A percentile compares a stretch with the other conserved stretches of the same genome.
phyloP scores from a whole-genome alignment of 768 basidiomycete genomes.

The Leccinum fibrillosum region DNA sequence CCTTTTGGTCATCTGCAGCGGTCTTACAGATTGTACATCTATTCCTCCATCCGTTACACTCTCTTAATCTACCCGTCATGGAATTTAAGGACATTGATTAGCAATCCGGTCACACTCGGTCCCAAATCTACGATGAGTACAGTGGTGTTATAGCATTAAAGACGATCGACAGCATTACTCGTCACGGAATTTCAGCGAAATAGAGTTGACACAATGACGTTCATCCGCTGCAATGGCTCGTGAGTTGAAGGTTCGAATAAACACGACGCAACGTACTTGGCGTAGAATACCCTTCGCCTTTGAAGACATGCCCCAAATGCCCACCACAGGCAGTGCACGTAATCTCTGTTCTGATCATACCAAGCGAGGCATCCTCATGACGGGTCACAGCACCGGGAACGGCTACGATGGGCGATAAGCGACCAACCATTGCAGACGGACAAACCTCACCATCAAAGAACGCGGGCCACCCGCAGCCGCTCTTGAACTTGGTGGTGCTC shows the following conservation, averaged over 20 bases:
- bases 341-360: slow-evolving; percentile 79
- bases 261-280: slow-evolving; percentile 53
- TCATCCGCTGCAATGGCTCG: slow-evolving; percentile 56
- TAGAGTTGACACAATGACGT: slow-evolving; percentile 86
- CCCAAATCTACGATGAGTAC: neutral
- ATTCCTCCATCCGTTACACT: slow-evolving; percentile 16
- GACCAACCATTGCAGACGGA: neutral
- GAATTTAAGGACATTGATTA: slow-evolving; percentile 5
- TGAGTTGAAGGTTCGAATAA: neutral
- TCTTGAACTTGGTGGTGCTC: slow-evolving; percentile 86
- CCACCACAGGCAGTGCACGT: slow-evolving; percentile 89
- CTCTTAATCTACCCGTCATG: slow-evolving; percentile 22
- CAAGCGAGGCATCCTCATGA: slow-evolving; percentile 67
- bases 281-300: slow-evolving; percentile 79
- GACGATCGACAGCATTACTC: slow-evolving; percentile 1
- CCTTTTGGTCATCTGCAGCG: slow-evolving; percentile 13
- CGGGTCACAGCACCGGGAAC: slow-evolving; percentile 84
- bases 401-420: slow-evolving; percentile 43
- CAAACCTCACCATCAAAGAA: slow-evolving; percentile 78
- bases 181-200: slow-evolving; percentile 75
- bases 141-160: neutral
- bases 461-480: slow-evolving; percentile 96
- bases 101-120: neutral
- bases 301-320: slow-evolving; percentile 94
- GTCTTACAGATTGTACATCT: slow-evolving; percentile 22